These are phyloP conservation scores for Yamadazyma mexicana DNA, from an alignment of 1,139 yeast species.

Conservation along the genomic window DNA sequence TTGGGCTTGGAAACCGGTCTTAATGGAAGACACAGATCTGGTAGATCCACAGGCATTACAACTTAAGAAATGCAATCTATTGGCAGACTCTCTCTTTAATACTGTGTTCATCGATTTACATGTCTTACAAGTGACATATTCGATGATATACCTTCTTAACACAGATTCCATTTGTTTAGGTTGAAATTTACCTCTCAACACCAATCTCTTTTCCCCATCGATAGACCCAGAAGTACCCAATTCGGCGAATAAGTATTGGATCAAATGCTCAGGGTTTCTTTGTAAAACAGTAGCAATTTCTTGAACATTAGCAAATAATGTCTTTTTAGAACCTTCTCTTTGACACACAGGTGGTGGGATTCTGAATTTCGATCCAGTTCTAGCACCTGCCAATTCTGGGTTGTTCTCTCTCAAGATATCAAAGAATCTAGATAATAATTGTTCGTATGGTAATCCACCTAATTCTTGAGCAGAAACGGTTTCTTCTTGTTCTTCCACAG, in stretches of 20 bases:
- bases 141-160: slow-evolving; percentile 92
- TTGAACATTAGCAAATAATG: slow-evolving; percentile 93
- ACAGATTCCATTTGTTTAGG: slow-evolving; percentile 97
- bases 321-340: slow-evolving; percentile 97
- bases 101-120: slow-evolving; percentile 98
- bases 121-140: slow-evolving; percentile 97
- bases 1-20: slow-evolving; percentile 99
- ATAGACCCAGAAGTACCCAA: slow-evolving; percentile 99
- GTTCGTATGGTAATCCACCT: slow-evolving; percentile 63
- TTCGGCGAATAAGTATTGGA: slow-evolving; percentile 96
- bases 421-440: slow-evolving; percentile 81
- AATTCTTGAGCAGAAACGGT: slow-evolving; percentile 18
- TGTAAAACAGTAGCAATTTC: slow-evolving; percentile 92
- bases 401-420: slow-evolving; percentile 83
- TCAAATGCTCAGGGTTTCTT: slow-evolving; percentile 95
- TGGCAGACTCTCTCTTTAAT: slow-evolving; percentile 89
- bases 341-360: slow-evolving; percentile 97
- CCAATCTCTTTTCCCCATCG: slow-evolving; percentile 95
- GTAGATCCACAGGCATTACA: slow-evolving; percentile 98
- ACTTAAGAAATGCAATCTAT: slow-evolving; percentile 95
- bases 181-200: slow-evolving; percentile 96
- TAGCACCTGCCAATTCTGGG: slow-evolving; percentile 97
- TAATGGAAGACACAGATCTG: slow-evolving; percentile 94
- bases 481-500: slow-evolving; percentile 20
- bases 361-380: slow-evolving; percentile 88